Conservation (phyloP, 2,329 filamentous ascomycete genomes). For the Calycina marina region DNA sequence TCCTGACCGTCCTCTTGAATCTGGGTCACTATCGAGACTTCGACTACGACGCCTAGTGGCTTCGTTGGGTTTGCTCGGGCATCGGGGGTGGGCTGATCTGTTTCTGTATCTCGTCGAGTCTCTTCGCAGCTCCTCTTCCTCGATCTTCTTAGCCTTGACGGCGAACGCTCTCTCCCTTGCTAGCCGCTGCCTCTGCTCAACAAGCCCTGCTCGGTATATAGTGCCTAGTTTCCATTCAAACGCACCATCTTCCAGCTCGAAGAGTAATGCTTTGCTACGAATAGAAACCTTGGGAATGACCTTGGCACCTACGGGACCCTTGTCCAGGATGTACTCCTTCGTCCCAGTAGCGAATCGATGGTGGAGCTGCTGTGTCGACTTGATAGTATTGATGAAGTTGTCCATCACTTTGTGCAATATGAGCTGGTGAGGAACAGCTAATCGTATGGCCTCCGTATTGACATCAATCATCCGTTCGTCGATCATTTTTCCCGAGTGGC, state of each 20-base stretch:
- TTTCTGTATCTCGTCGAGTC: constrained; percentile 38
- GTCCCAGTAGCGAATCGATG: constrained; percentile 81
- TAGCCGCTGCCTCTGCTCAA: constrained; percentile 80
- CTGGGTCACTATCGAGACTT: constrained; percentile 19
- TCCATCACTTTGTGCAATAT: constrained; percentile 85
- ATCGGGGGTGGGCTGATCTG: constrained; percentile 30
- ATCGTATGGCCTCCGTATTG: constrained; percentile 67
- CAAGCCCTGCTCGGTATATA: constrained; percentile 78
- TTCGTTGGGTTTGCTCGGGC: constrained; percentile 17
- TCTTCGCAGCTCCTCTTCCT: constrained; percentile 49
- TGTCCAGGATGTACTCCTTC: constrained; percentile 77
- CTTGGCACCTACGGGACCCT: constrained; percentile 75
- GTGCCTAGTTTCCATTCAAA: constrained; percentile 96
- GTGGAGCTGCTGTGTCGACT: constrained; percentile 80
- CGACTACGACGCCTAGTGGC: constrained; percentile 15
- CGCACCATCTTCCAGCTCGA: constrained; percentile 88
- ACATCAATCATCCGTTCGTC: constrained; percentile 78
- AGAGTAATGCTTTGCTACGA: constrained; percentile 65
- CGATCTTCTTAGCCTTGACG: constrained; percentile 73
- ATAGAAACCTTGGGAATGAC: constrained; percentile 74
- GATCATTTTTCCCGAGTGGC: constrained; percentile 37
- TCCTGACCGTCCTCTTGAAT: constrained; percentile 18
- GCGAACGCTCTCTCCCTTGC: constrained; percentile 83
- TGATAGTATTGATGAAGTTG: constrained; percentile 77
- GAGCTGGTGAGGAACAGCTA: constrained; percentile 84